Evolutionary conservation across 2,329 filamentous ascomycete species (phyloP).

Genomic region (Aspergillus sp.): DNA sequence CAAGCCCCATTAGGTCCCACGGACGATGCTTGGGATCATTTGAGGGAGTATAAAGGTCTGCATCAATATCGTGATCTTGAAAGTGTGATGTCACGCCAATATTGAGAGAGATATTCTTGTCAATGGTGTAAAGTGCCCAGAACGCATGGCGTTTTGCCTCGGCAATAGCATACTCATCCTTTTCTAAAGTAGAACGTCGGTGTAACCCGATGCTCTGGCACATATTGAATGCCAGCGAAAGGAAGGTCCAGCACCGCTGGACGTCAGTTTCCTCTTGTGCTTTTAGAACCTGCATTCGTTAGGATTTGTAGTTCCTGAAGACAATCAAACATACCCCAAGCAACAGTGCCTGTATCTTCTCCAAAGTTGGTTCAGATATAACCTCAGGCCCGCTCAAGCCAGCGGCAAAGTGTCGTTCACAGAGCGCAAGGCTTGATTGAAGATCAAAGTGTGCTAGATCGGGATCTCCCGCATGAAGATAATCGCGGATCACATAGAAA

Average conservation of each 20-base stretch:
- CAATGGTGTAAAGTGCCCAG: slow-evolving; percentile 30
- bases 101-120: slow-evolving; percentile 31
- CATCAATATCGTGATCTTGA: slow-evolving; percentile 32
- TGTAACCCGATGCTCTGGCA: slow-evolving; percentile 27
- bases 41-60: slow-evolving; percentile 22
- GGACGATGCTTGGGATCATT: slow-evolving; percentile 20
- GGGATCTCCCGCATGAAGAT: slow-evolving; percentile 23
- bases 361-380: slow-evolving; percentile 24
- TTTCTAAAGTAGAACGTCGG: slow-evolving; percentile 18
- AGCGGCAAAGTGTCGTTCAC: slow-evolving; percentile 20
- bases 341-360: slow-evolving; percentile 27
- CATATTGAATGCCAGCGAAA: slow-evolving; percentile 29
- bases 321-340: slow-evolving; percentile 19
- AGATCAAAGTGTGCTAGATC: slow-evolving; percentile 23
- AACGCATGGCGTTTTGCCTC: slow-evolving; percentile 28
- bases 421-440: slow-evolving; percentile 15
- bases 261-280: slow-evolving; percentile 31
- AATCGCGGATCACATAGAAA: slow-evolving; percentile 30
- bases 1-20: slow-evolving; percentile 29
- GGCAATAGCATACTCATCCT: slow-evolving; percentile 17
- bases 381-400: slow-evolving; percentile 24
- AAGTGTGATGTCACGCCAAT: slow-evolving; percentile 29
- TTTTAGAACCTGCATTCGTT: slow-evolving; percentile 23
- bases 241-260: slow-evolving; percentile 29
- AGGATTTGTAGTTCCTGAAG: not conserved